Conservation (phyloP, 768 basidiomycete species). For the Lentinula sp. region DNA sequence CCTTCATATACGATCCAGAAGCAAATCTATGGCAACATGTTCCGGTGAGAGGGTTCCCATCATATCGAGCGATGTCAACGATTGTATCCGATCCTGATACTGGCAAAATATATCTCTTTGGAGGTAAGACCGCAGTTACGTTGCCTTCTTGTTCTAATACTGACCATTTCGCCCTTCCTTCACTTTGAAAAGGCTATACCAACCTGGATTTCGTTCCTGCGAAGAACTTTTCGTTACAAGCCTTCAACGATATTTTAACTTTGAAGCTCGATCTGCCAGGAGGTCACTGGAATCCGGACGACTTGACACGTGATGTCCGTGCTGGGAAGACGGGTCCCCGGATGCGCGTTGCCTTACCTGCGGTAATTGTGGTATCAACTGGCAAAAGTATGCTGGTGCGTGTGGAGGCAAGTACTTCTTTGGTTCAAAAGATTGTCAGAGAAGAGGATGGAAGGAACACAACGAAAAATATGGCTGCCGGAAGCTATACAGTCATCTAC, state of each 20-base stretch:
- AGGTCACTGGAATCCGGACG: slow-evolving; percentile 17
- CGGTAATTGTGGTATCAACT: slow-evolving; percentile 14
- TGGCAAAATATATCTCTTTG: slow-evolving; percentile 20
- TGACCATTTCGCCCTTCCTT: not conserved
- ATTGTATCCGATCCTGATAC: slow-evolving; percentile 20
- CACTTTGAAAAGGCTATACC: slow-evolving; percentile 14
- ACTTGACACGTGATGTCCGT: slow-evolving; percentile 18
- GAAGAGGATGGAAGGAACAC: slow-evolving; percentile 1
- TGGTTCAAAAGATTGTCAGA: slow-evolving; percentile 5
- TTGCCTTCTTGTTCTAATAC: not conserved
- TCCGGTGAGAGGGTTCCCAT: slow-evolving; percentile 20
- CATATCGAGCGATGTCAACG: slow-evolving; percentile 19
- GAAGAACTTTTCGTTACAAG: slow-evolving; percentile 10
- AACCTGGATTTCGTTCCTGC: slow-evolving; percentile 19
- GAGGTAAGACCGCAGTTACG: slow-evolving; percentile 8
- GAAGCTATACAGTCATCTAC: no score
- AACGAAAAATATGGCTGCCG: slow-evolving; percentile 3
- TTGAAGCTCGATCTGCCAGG: slow-evolving; percentile 20
- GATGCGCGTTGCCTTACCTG: slow-evolving; percentile 20
- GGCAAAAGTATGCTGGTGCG: slow-evolving; percentile 20
- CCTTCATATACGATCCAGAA: slow-evolving; percentile 15
- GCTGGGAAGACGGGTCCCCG: slow-evolving; percentile 19
- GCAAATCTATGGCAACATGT: slow-evolving; percentile 19
- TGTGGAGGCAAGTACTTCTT: slow-evolving; percentile 3
- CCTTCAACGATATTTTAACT: slow-evolving; percentile 21